These are phyloP conservation scores for Aspergillus jensenii DNA, from an alignment of 2,329 filamentous ascomycete species.

Conservation along the genomic window DNA sequence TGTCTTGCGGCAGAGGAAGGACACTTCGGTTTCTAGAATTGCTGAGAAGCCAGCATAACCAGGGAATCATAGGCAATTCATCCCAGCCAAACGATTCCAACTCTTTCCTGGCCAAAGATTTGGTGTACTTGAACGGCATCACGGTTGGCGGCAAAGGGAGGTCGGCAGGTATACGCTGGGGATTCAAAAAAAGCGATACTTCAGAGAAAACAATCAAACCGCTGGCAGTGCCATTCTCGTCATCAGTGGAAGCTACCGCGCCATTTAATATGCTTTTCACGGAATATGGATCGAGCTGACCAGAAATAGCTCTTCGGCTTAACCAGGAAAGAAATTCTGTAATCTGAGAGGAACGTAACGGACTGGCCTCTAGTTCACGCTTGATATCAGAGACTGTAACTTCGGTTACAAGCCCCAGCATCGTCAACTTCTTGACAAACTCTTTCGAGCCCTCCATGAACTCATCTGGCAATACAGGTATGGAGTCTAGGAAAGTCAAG, in stretches of 20 bases:
- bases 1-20: constrained; percentile 62
- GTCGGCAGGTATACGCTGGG: constrained; percentile 75
- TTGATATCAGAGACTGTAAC: constrained; percentile 86
- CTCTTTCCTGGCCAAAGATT: constrained; percentile 63
- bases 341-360: constrained; percentile 75
- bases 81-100: constrained; percentile 83
- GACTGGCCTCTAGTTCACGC: constrained; percentile 76
- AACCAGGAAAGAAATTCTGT: constrained; percentile 83
- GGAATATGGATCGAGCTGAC: constrained; percentile 69
- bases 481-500: constrained; percentile 78
- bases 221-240: constrained; percentile 59
- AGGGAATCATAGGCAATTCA: constrained; percentile 78
- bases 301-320: constrained; percentile 67
- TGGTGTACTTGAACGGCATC: constrained; percentile 81
- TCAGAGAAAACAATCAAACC: constrained; percentile 74
- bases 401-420: constrained; percentile 82
- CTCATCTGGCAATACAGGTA: constrained; percentile 79
- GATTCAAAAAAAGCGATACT: constrained; percentile 72
- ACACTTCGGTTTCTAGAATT: constrained; percentile 58
- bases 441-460: constrained; percentile 65
- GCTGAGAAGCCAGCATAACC: constrained; percentile 79
- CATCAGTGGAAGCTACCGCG: constrained; percentile 58
- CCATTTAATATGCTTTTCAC: constrained; percentile 73
- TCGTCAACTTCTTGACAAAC: constrained; percentile 77
- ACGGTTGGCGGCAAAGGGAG: constrained; percentile 79